Evolutionary conservation across 352 stramenopile genomes (phyloP).

Genomic region (Phytophthora hibernalis): DNA sequence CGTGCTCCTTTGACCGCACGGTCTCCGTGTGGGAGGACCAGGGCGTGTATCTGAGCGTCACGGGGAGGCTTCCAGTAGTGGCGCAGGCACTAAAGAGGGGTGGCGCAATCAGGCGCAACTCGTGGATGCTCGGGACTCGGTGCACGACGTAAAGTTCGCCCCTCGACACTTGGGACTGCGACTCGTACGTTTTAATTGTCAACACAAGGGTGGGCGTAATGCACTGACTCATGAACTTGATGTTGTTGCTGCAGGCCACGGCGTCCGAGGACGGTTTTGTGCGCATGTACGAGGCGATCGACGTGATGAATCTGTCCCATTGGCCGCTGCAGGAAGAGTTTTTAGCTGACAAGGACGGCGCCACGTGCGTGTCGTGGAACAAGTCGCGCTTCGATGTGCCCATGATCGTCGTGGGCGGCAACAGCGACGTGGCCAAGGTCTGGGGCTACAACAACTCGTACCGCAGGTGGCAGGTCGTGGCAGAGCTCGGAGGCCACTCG

Average conservation of each 20-base stretch:
- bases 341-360: conserved; percentile 83
- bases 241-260: conserved; percentile 70
- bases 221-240: neutral
- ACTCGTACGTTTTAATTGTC: conserved; percentile 56
- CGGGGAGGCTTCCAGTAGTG: conserved; percentile 10
- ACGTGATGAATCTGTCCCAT: conserved; percentile 96
- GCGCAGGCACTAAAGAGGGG: conserved; percentile 51
- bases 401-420: conserved; percentile 95
- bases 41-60: conserved; percentile 58
- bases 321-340: conserved; percentile 94
- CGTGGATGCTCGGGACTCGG: conserved; percentile 92
- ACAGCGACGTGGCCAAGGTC: conserved; percentile 88
- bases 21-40: conserved; percentile 96
- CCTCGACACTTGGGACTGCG: conserved; percentile 93
- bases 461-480: conserved; percentile 86
- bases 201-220: too few relatives aligned
- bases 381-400: conserved; percentile 93
- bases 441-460: conserved; percentile 93
- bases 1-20: conserved; percentile 93
- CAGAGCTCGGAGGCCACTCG: conserved; percentile 84
- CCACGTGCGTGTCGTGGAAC: conserved; percentile 96
- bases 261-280: conserved; percentile 95
- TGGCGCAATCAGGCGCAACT: conserved; percentile 90
- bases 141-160: conserved; percentile 97
- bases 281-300: conserved; percentile 95